Percentiles rank a stretch among this genome's conserved stretches.
Conservation (phyloP, 2,329 filamentous ascomycete genomes). For the Annulohypoxylon truncatum region DNA sequence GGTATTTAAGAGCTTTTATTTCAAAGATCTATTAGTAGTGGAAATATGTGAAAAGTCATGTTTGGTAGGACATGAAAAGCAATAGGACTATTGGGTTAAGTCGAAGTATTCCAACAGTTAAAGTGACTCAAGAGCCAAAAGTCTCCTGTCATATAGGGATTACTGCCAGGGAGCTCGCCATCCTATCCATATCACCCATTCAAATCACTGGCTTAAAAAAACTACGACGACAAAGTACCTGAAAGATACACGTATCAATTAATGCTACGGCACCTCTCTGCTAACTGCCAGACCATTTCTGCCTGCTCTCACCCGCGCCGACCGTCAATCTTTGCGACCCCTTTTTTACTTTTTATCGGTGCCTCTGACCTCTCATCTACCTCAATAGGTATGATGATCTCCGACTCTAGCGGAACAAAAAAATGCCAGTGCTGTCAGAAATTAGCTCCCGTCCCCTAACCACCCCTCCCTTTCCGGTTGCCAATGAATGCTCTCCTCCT, state of each 20-base stretch:
- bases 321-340: slow-evolving; percentile 4
- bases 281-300: background rate
- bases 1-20: no score
- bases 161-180: no score
- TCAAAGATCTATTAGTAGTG: background rate
- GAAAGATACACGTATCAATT: slow-evolving; percentile 5
- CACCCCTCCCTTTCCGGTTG: background rate
- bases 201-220: background rate
- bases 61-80: no score
- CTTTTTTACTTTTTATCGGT: background rate
- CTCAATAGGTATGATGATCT: background rate
- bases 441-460: background rate
- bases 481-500: background rate
- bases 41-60: background rate
- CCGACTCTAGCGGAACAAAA: background rate
- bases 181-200: background rate
- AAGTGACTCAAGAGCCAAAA: no score
- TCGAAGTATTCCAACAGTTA: no score
- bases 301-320: background rate
- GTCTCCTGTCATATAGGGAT: no score
- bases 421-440: background rate
- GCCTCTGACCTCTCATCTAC: slow-evolving; percentile 3
- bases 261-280: slow-evolving; percentile 6
- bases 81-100: no score
- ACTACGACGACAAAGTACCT: background rate